Conservation (phyloP, 78 protist species). For the Pigoraptor vietnamica region DNA sequence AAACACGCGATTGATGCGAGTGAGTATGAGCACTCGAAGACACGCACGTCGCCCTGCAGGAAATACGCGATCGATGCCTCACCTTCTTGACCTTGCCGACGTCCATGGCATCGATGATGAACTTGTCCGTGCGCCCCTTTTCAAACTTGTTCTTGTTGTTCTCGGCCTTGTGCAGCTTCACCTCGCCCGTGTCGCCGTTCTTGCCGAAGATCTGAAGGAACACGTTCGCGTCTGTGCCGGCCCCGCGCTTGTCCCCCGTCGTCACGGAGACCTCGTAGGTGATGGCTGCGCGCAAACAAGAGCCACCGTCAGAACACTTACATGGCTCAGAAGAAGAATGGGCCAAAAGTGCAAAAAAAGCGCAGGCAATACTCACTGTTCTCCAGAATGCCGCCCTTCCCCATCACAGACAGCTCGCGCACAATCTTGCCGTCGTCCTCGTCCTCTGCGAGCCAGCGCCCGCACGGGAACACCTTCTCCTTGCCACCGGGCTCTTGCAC, state of each 20-base stretch:
- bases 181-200: too few species aligned
- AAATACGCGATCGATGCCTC: neutral
- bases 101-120: neutral
- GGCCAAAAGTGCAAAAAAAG: neutral
- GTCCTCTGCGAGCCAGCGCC: conserved; percentile 14
- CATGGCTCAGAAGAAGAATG: too few species aligned
- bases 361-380: neutral
- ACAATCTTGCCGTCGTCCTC: conserved; percentile 20
- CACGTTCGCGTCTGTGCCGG: conserved; percentile 21
- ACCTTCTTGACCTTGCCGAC: neutral
- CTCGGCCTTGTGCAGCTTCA: neutral
- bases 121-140: neutral
- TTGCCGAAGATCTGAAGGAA: neutral
- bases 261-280: neutral
- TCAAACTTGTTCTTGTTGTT: neutral
- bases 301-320: neutral
- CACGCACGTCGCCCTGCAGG: neutral
- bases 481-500: neutral
- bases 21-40: neutral
- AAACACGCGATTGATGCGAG: neutral
- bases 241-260: conserved; percentile 1
- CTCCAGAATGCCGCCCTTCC: neutral
- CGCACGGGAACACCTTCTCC: neutral
- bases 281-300: neutral
- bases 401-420: conserved; percentile 7